Evolutionary conservation across 2,329 filamentous ascomycete species (phyloP), one percentile per base, ranked within the genome.

Genomic region (Fusarium sarcochroum): DNA sequence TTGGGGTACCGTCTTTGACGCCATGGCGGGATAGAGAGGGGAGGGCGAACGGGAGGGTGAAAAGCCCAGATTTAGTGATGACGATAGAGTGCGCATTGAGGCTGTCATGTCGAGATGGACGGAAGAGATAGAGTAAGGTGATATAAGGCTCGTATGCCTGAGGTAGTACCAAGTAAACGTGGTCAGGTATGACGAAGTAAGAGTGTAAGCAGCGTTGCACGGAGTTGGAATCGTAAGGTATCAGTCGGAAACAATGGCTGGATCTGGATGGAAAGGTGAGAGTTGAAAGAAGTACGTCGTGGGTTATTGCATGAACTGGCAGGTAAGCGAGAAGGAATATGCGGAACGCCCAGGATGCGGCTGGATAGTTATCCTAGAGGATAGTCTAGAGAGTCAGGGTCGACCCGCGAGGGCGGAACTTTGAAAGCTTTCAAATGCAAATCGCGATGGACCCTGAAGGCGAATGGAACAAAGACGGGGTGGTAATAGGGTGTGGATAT

Each of bases 401-500:
- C 47, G 35, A 68, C 41, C 41, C 20, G 49, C 52, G n/a, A 17
- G 38, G 23, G 46, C 32, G 35, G 48, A 30, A 40, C 55, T 49
- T 50, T 44, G 46, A 63, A 47, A 46, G 34, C 48, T 53, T 66
- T 50, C 51, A 52, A 46, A 44, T 63, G 42, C 45, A 48, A 58
- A 62, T 67, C 61, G 66, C 18, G 66, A 69, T 58, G 59, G 61
- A 58, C 61, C 66, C 44, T 69, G 60, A 30, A 62, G 34, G 46
- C 47, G 47, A 52, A 18, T 49, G 21, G 42, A 54, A 44, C 60
- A 59, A 63, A 49, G 53, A 45, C n/a, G 7, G 34, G 45, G 40
- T 23, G 27, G 45, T 42, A 30, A 42, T 51, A 35, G 35, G 47
- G 59, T 48, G 64, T 68, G 64, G n/a, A 18, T n/a, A 48, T 68